Evolutionary conservation across 805 yeast species (phyloP).

Genomic region (Starmera pachycereana): DNA sequence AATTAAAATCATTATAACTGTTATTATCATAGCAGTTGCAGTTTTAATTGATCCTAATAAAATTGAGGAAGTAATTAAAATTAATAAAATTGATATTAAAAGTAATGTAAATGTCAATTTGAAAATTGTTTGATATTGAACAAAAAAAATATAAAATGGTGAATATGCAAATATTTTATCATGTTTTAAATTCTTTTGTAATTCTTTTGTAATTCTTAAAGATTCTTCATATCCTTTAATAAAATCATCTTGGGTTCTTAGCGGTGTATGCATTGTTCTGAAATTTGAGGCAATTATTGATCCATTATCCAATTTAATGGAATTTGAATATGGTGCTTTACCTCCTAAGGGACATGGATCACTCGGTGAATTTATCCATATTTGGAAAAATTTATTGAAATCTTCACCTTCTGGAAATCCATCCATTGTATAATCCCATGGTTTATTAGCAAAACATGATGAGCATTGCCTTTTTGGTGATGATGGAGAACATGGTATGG

Average conservation of each 20-base stretch:
- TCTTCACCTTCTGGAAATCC: conserved; percentile 73
- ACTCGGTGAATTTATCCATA: conserved; percentile 80
- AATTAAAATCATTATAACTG: conserved; percentile 54
- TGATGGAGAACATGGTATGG: conserved; percentile 49
- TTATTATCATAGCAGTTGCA: conserved; percentile 43
- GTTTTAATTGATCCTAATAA: conserved; percentile 60
- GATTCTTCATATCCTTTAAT: conserved; percentile 72
- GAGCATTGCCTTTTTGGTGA: conserved; percentile 66
- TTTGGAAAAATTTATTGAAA: conserved; percentile 60
- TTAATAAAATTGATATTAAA: conserved; percentile 37
- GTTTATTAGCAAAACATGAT: conserved; percentile 53
- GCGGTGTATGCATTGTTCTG: conserved; percentile 69
- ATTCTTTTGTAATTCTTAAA: conserved; percentile 49
- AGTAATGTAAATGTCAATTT: conserved; percentile 46
- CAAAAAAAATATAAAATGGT: conserved; percentile 87
- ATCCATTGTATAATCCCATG: conserved; percentile 64
- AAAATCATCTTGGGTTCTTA: conserved; percentile 76
- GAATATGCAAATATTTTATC: conserved; percentile 75
- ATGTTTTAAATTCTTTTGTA: conserved; percentile 31
- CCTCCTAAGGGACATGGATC: conserved; percentile 95
- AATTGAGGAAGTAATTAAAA: conserved; percentile 41
- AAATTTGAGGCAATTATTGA: conserved; percentile 52
- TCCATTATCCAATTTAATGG: conserved; percentile 37
- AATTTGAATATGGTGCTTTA: conserved; percentile 73
- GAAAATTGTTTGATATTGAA: conserved; percentile 68